Evolutionary conservation across 2,329 filamentous ascomycete genomes (phyloP).

Genomic region (Monosporascus ibericus): DNA sequence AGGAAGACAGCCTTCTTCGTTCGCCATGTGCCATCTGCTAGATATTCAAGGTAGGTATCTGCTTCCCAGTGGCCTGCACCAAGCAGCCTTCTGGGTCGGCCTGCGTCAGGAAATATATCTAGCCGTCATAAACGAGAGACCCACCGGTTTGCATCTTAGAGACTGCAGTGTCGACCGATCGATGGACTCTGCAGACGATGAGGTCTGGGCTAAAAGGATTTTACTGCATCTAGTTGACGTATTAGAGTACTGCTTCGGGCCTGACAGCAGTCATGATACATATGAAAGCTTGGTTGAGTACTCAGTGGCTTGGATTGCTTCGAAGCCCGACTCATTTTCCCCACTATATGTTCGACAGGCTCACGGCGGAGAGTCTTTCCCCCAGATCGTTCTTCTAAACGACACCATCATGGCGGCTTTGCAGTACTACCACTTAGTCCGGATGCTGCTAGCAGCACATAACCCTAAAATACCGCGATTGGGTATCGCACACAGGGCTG

Average conservation of each 20-base stretch:
- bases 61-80: background rate
- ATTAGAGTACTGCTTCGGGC: slow-evolving; percentile 20
- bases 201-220: slow-evolving; percentile 16
- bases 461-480: slow-evolving; percentile 19
- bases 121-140: slow-evolving; percentile 12
- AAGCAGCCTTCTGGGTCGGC: slow-evolving; percentile 4
- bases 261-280: slow-evolving; percentile 7
- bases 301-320: slow-evolving; percentile 14
- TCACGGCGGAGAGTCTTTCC: slow-evolving; percentile 7
- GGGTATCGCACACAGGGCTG: slow-evolving; percentile 9
- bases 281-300: slow-evolving; percentile 16
- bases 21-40: background rate
- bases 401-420: slow-evolving; percentile 17
- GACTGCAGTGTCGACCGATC: background rate
- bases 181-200: slow-evolving; percentile 9
- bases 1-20: background rate
- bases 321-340: slow-evolving; percentile 18
- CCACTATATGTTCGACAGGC: slow-evolving; percentile 14
- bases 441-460: slow-evolving; percentile 20
- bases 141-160: slow-evolving; percentile 5
- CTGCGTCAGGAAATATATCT: slow-evolving; percentile 16
- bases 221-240: slow-evolving; percentile 16
- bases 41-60: background rate
- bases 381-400: slow-evolving; percentile 19
- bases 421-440: slow-evolving; percentile 22